Base-by-base conservation (phyloP, 2,329 filamentous ascomycete species). In the Colletotrichum sublineola region DNA sequence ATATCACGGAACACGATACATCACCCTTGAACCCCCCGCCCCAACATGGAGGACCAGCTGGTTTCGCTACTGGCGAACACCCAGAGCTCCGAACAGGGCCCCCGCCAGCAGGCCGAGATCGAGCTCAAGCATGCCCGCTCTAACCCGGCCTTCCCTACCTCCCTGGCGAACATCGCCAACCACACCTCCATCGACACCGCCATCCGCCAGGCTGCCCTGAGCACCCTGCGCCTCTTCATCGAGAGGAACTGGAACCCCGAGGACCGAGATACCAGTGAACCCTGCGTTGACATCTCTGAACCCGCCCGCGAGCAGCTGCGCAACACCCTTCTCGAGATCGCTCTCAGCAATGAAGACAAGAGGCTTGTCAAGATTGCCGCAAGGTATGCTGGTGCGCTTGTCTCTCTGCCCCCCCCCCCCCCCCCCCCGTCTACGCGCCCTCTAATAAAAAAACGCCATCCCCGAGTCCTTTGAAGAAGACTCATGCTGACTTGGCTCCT, bases 351-450 rank as follows among this genome's bases (percentile, higher is more conserved):
- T 53, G 92, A 93, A 69, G 89, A 90, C 40, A 94, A 97, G 79
- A 90, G 94, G 77, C 97, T 94, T 83, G 92, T 98, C 79, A 96
- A 96, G 85, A 89, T 92, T 68, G 91, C 93, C n/a, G 94, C 96
- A 63, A 97, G 95, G 86, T 94, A 91, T 69, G 69, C 62, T 63
- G 58, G 48, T 63, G 71, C 63, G 71, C 53, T 42, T 29, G 36
- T 63, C 48, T 63, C 61, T 42, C 56, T 31, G 12, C 31, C 55
- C 12, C 5, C n/a, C n/a, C n/a, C n/a, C n/a, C n/a, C n/a, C n/a
- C n/a, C n/a, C n/a, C n/a, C 33, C 24, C 46, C 15, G 7, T 29
- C n/a, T 50, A 15, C 33, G 5, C 31, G 31, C 50, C 20, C 46
- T 48, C n/a, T n/a, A 24, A 24, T 24, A 24, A 24, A 24, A 24